Base-by-base conservation (phyloP, 2,329 filamentous ascomycete genomes). In the Neoarthrinium moseri region DNA sequence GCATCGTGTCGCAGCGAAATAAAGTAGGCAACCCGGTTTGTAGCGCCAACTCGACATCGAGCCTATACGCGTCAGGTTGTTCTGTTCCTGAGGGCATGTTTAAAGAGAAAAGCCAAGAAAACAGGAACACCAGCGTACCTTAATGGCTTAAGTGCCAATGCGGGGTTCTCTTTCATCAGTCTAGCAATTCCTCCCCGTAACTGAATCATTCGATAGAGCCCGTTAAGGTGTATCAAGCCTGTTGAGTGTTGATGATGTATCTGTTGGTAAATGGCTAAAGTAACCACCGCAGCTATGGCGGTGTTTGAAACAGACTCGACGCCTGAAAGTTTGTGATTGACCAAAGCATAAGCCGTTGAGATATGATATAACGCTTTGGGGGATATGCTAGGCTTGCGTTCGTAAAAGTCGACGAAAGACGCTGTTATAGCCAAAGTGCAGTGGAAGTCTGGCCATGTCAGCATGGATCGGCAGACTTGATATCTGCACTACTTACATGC, bases 341-440 rank as follows among this genome's bases (percentile, higher is more conserved):
- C 36, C 36, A 39, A 15, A 7, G 6, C 18, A 17, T 39, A 39
- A 2, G 36, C 36, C 22, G 13, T 22, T 26, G 36, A 39, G 22
- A 39, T 39, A 39, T 39, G 36, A 17, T 17, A 27, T 26, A 39
- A 26, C 11, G 36, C 6, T 17, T 41, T 41, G 6, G 17, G 18
- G 17, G 37, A 41, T 30, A 29, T 43, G 8, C 27, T 24, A 33
- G 40, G 26, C 40, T 21, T 43, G 6, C 40, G 40, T 24, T 43
- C 40, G 13, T 32, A 33, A 27, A 43, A 34, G 26, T 33, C 27
- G 29, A 34, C 40, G 40, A 32, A 43, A 3, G 26, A 43, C 2
- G 40, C 40, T 33, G 40, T 32, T 43, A 43, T 43, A 32, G 40
- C 40, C 17, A 43, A 42, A 13, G 26, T 42, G 23, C 12, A 29